Evolutionary conservation across 352 stramenopile species (phyloP).

Genomic region (Globisporangium irregulare): DNA sequence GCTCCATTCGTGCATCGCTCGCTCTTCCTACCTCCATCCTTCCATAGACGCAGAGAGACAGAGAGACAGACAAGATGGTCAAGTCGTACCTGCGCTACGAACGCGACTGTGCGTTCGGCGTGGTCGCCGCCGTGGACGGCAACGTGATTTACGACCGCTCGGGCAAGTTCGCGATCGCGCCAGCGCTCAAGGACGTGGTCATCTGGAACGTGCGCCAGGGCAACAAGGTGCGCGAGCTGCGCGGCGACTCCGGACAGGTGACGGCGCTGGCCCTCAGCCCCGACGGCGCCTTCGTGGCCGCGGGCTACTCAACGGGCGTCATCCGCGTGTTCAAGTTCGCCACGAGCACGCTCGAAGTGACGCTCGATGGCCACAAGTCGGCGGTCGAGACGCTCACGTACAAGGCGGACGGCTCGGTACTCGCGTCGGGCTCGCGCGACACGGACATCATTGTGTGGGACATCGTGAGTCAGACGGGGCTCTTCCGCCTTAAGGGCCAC

Average conservation of each 20-base stretch:
- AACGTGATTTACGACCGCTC: conserved; percentile 88
- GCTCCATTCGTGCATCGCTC: too few relatives aligned
- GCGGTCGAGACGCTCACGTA: conserved; percentile 79
- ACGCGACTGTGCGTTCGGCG: conserved; percentile 85
- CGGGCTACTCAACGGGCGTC: conserved; percentile 81
- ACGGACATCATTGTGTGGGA: conserved; percentile 95
- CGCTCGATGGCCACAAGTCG: conserved; percentile 87
- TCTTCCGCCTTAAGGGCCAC: conserved; percentile 91
- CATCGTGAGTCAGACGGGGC: conserved; percentile 85
- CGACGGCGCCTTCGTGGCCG: conserved; percentile 73
- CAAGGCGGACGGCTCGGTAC: conserved; percentile 67
- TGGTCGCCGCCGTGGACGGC: conserved; percentile 86
- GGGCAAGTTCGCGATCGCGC: conserved; percentile 84
- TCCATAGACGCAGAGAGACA: too few relatives aligned
- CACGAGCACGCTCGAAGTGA: conserved; percentile 76
- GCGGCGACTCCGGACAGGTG: conserved; percentile 59
- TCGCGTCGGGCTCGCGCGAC: conserved; percentile 87
- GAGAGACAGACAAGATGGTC: conserved; percentile 42
- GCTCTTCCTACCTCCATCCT: too few relatives aligned
- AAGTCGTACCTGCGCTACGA: conserved; percentile 95
- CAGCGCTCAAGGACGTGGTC: conserved; percentile 86
- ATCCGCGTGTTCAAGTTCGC: conserved; percentile 78
- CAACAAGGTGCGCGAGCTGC: conserved; percentile 77
- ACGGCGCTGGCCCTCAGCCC: conserved; percentile 76
- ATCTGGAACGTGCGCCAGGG: conserved; percentile 92